These are phyloP conservation scores for Quercus tomentella DNA, from an alignment of 331 rosid species.

Conservation along the genomic window DNA sequence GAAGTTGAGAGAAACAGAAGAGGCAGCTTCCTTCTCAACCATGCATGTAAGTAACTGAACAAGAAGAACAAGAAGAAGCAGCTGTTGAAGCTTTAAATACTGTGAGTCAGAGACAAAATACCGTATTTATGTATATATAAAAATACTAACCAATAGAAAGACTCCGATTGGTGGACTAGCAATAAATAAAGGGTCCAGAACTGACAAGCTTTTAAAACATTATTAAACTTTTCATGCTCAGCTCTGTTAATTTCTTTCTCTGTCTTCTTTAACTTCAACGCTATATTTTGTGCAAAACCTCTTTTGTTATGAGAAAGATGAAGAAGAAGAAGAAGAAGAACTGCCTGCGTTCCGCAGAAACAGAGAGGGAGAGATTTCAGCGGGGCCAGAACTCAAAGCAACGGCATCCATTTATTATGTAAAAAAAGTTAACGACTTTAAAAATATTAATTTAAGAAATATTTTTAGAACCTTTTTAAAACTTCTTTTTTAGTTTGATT, in stretches of 20 bases:
- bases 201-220: background rate
- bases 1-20: background rate
- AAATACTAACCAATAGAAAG: background rate
- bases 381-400: slow-evolving; percentile 8
- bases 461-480: too few species aligned
- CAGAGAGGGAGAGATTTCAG: slow-evolving; percentile 7
- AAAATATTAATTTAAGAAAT: too few species aligned
- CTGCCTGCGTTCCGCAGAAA: background rate
- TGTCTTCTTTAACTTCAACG: too few species aligned
- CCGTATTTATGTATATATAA: background rate
- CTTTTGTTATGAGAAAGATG: background rate
- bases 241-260: too few species aligned
- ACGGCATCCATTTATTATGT: background rate
- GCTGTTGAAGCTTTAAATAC: background rate
- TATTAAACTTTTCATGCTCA: background rate
- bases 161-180: background rate
- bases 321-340: background rate
- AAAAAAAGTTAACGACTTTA: too few species aligned
- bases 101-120: background rate
- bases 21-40: background rate
- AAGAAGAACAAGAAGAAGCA: background rate
- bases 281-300: background rate
- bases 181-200: background rate
- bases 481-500: too few species aligned
- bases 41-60: background rate